A percentile compares a stretch with the other conserved stretches of the same genome.
Evolutionary conservation across 2,329 filamentous ascomycete genomes (phyloP).

Genomic region (Aspergillus sp.): DNA sequence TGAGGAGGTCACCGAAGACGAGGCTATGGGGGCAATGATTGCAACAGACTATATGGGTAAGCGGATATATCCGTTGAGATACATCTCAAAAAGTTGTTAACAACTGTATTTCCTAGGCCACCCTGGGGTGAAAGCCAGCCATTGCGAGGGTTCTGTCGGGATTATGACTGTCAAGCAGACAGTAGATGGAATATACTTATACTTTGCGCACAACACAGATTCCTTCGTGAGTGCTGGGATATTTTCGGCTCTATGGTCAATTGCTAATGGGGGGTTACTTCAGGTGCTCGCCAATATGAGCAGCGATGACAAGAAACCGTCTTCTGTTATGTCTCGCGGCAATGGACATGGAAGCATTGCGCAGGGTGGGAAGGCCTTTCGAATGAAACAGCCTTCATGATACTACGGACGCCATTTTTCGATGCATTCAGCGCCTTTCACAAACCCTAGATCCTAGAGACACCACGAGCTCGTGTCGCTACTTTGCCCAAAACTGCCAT

Average conservation of each 20-base stretch:
- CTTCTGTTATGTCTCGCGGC: conserved; percentile 84
- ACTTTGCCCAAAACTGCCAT: not conserved
- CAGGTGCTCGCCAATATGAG: conserved; percentile 84
- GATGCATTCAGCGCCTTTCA: not conserved
- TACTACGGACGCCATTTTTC: not conserved
- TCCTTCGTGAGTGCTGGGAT: conserved; percentile 54
- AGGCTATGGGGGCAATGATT: conserved; percentile 75
- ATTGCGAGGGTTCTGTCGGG: conserved; percentile 84
- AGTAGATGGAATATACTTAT: conserved; percentile 72
- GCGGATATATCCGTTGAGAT: conserved; percentile 5
- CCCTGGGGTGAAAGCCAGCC: conserved; percentile 76
- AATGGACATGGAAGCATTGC: conserved; percentile 53
- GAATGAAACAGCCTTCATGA: conserved; percentile 24
- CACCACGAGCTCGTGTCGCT: not conserved
- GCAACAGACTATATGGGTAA: conserved; percentile 82
- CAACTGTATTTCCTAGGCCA: conserved; percentile 53
- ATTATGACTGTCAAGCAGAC: conserved; percentile 88
- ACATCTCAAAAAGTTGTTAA: conserved; percentile 1
- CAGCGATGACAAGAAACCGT: conserved; percentile 69
- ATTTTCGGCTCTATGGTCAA: not conserved
- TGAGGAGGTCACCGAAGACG: conserved; percentile 71
- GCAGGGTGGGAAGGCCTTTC: conserved; percentile 42
- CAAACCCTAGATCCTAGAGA: not conserved
- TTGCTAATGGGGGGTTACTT: conserved; percentile 7
- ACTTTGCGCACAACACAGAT: conserved; percentile 96